Evolutionary conservation across 2,329 filamentous ascomycete species (phyloP).

Genomic region (Piedraia hortae): DNA sequence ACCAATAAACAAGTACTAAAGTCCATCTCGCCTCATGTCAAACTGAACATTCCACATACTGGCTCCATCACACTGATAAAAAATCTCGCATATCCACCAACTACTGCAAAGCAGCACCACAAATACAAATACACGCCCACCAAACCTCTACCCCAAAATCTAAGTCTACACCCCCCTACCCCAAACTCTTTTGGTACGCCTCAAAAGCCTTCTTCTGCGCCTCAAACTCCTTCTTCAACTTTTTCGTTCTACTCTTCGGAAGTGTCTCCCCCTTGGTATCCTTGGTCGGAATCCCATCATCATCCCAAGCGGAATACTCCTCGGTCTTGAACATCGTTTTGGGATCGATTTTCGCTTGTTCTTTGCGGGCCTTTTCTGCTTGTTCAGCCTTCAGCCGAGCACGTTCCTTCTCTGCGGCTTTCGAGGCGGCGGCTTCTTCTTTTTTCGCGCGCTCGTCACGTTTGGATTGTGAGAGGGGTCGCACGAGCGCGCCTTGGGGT

Average conservation of each 20-base stretch:
- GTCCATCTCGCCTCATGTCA: too few species aligned
- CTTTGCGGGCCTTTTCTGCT: constrained; percentile 21
- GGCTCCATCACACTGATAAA: too few species aligned
- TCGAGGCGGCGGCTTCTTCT: constrained; percentile 24
- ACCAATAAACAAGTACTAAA: too few species aligned
- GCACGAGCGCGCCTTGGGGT: constrained; percentile 38
- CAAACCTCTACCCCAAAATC: not conserved
- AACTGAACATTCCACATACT: too few species aligned
- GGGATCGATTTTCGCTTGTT: constrained; percentile 26
- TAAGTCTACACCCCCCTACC: too few species aligned
- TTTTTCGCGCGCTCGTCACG: constrained; percentile 25
- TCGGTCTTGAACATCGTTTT: constrained; percentile 28
- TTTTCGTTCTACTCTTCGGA: constrained; percentile 54
- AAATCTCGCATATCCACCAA: not conserved
- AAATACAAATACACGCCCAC: not conserved
- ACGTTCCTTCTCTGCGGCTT: constrained; percentile 20
- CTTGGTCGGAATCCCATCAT: constrained; percentile 51
- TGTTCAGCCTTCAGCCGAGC: constrained; percentile 24
- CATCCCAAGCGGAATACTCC: constrained; percentile 56
- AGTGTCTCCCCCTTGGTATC: constrained; percentile 54
- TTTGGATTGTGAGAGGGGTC: constrained; percentile 25
- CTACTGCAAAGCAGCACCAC: not conserved
- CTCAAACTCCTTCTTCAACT: constrained; percentile 70
- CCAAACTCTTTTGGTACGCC: constrained; percentile 19
- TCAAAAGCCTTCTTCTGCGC: constrained; percentile 67